Conservation (phyloP, 495 filamentous ascomycete species). For the Hypoxylon intermedium region DNA sequence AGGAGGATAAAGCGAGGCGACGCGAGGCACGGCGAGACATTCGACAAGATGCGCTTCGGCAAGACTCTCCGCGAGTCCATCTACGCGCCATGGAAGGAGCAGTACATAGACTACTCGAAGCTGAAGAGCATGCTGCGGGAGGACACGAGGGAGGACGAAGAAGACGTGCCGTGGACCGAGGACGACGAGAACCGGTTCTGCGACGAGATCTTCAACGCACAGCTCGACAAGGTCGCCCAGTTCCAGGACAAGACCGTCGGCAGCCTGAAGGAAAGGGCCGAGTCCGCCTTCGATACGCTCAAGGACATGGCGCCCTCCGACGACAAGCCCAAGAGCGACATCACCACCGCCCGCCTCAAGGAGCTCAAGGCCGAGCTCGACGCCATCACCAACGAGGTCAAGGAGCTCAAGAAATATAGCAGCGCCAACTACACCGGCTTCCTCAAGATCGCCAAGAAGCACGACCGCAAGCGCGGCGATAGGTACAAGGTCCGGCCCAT, state of each 20-base stretch:
- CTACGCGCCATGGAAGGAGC: constrained; percentile 87
- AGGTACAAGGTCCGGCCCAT: constrained; percentile 86
- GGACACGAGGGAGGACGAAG: constrained; percentile 64
- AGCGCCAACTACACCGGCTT: constrained; percentile 97
- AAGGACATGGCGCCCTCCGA: constrained; percentile 58
- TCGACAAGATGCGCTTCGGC: constrained; percentile 84
- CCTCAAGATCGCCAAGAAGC: constrained; percentile 97
- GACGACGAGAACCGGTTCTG: constrained; percentile 94
- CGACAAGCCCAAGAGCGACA: constrained; percentile 48
- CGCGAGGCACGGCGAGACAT: neutral
- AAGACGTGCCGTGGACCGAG: constrained; percentile 79
- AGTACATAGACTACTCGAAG: constrained; percentile 95
- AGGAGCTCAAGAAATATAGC: constrained; percentile 92
- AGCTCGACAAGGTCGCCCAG: constrained; percentile 91
- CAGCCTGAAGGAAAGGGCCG: constrained; percentile 71
- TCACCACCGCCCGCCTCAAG: constrained; percentile 64
- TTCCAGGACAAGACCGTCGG: constrained; percentile 83
- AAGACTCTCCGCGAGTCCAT: constrained; percentile 79
- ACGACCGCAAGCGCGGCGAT: constrained; percentile 85
- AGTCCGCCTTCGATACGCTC: constrained; percentile 66
- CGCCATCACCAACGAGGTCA: constrained; percentile 84
- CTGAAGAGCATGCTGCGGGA: constrained; percentile 89
- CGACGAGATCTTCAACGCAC: constrained; percentile 90
- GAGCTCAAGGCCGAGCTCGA: constrained; percentile 82
- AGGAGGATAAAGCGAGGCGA: neutral